Evolutionary conservation across 176 grass and related monocot species (phyloP).

Genomic region (Triticum monococcum): DNA sequence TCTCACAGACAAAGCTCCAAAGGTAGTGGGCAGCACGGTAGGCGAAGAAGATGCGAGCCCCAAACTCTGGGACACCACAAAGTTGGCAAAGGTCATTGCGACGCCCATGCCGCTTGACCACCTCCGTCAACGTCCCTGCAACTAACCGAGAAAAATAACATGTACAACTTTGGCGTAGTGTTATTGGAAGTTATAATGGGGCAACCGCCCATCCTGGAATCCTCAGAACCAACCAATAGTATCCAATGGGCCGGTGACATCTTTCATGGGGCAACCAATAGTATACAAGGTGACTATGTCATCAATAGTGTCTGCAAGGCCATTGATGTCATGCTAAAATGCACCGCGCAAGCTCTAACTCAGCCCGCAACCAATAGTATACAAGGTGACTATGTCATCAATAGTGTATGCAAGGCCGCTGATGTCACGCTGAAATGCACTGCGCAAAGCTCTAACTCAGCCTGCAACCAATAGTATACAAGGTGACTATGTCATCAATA

Average conservation of each 20-base stretch:
- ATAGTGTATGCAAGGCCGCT: slow-evolving; percentile 32
- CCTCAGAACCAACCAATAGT: slow-evolving; percentile 14
- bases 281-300: slow-evolving; percentile 27
- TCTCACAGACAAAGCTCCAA: too few species aligned
- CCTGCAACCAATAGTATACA: not conserved
- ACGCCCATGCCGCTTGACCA: too few species aligned
- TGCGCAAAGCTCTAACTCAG: not conserved
- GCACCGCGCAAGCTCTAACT: slow-evolving; percentile 8
- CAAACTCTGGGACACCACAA: too few species aligned
- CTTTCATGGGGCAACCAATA: slow-evolving; percentile 7
- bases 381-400: slow-evolving; percentile 35
- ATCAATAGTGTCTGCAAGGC: slow-evolving; percentile 45
- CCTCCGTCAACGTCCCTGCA: not conserved
- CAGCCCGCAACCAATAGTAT: slow-evolving; percentile 37
- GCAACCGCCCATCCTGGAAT: not conserved
- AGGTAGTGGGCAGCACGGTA: too few species aligned
- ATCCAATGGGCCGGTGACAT: slow-evolving; percentile 35
- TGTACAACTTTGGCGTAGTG: slow-evolving; percentile 62
- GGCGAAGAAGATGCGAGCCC: too few species aligned
- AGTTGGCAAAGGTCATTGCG: too few species aligned
- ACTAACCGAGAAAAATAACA: slow-evolving; percentile 38
- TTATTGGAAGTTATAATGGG: slow-evolving; percentile 33
- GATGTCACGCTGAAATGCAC: slow-evolving; percentile 61
- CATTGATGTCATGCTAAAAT: slow-evolving; percentile 46
- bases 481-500: too few species aligned